Evolutionary conservation across 345 rosid genomes (phyloP).

Genomic region (Ailanthus altissimus): DNA sequence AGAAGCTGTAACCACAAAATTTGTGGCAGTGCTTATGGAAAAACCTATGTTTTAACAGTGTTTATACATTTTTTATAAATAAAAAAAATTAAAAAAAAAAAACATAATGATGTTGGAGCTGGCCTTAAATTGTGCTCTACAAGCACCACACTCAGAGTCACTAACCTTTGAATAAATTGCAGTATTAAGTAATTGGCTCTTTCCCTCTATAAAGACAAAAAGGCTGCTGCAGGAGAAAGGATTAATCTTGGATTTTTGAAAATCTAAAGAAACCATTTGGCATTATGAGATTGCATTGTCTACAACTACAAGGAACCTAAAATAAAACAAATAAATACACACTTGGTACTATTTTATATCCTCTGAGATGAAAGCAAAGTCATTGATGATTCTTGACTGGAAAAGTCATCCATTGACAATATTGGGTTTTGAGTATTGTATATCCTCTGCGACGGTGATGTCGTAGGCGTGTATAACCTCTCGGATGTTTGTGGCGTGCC

Average conservation of each 20-base stretch:
- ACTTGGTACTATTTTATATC: conserved; percentile 14
- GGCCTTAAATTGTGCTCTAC: too few relatives aligned
- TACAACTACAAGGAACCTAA: not conserved
- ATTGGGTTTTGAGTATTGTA: conserved; percentile 35
- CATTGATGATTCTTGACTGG: conserved; percentile 32
- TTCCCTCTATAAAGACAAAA: not conserved
- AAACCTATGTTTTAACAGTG: too few relatives aligned
- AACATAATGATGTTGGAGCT: too few relatives aligned
- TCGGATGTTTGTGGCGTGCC: conserved; percentile 28
- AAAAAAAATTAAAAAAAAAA: too few relatives aligned
- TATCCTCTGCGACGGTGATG: conserved; percentile 37
- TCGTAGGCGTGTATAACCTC: conserved; percentile 34
- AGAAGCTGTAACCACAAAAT: too few relatives aligned
- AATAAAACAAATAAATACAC: not conserved
- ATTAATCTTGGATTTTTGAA: not conserved
- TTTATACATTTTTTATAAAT: too few relatives aligned
- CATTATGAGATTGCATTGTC: not conserved
- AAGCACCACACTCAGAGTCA: too few relatives aligned
- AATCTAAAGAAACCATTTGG: not conserved
- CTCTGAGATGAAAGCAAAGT: conserved; percentile 35
- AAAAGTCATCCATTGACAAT: conserved; percentile 38
- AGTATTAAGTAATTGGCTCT: not conserved
- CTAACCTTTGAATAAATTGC: too few relatives aligned
- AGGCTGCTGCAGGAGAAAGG: not conserved
- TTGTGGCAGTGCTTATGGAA: too few relatives aligned